Evolutionary conservation across 1,284 basidiomycete genomes (phyloP).

Genomic region (Wallemia hederae): DNA sequence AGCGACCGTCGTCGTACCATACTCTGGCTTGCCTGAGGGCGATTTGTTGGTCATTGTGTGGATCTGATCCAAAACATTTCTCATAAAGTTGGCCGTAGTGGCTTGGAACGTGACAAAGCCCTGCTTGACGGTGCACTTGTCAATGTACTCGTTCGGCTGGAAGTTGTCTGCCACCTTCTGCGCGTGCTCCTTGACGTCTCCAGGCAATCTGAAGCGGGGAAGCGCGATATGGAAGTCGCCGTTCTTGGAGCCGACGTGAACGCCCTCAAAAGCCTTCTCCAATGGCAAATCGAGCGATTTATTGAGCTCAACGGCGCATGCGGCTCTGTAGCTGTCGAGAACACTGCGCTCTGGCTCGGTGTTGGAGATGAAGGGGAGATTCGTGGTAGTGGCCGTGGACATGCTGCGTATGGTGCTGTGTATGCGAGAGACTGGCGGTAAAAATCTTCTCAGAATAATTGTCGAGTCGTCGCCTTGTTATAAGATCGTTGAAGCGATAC

Average conservation of each 20-base stretch:
- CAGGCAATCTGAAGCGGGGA: constrained; percentile 61
- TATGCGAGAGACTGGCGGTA: not conserved
- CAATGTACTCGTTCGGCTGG: constrained; percentile 23
- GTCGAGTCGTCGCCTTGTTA: not conserved
- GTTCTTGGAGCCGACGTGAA: constrained; percentile 73
- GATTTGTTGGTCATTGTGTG: constrained; percentile 36
- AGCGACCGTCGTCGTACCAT: constrained; percentile 16
- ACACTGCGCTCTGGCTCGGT: constrained; percentile 40
- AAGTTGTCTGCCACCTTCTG: constrained; percentile 36
- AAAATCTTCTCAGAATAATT: not conserved
- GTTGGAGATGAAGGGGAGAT: constrained; percentile 27
- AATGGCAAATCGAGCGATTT: constrained; percentile 36
- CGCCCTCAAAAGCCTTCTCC: constrained; percentile 48
- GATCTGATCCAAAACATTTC: constrained; percentile 52
- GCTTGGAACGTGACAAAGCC: constrained; percentile 58
- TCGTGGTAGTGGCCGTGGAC: constrained; percentile 9
- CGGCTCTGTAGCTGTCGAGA: constrained; percentile 56
- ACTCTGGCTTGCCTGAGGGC: constrained; percentile 25
- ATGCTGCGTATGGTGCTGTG: not conserved
- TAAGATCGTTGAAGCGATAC: not conserved
- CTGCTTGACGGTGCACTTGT: constrained; percentile 34
- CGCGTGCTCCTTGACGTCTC: constrained; percentile 50
- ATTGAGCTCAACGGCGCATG: constrained; percentile 48
- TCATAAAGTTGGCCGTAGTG: constrained; percentile 38
- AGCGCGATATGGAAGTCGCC: constrained; percentile 76